Base-by-base conservation (phyloP, 306 rosid genomes). In the Gillenia trifoliata region DNA sequence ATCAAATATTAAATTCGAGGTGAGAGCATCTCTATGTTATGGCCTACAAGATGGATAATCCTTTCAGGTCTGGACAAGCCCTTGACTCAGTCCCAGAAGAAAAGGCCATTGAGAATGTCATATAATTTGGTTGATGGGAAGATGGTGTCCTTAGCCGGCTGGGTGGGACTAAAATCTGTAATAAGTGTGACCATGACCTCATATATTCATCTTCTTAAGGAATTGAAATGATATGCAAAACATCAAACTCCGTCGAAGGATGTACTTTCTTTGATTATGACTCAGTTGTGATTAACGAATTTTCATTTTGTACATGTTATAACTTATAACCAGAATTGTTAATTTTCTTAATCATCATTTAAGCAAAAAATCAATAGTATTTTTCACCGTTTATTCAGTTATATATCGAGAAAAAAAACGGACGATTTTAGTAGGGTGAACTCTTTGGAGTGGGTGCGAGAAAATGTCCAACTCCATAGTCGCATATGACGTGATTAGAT, bases 201-300 rank as follows among this genome's bases (percentile, higher is more conserved):
- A 22, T 55, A 20, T 8, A 9, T 55, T 55, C 15, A 8, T 22
- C 26, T 55, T 55, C 20, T 22, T 0, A 55, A 55, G 11, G 25
- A 22, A 1, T 55, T 55, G 28, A 55, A 9, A 22, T n/a, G 13
- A n/a, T n/a, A 16, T 49, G 55, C 55, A 49, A 49, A 49, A 49
- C 55, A 4, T 49, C 20, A 19, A 49, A 49, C n/a, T 49, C n/a
- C 20, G 20, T 6, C 41, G 0, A 38, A 38, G 0, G 41, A 38
- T 8, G 41, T 36, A 8, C 3, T 0, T 36, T 36, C 8, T 36
- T 36, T 0, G 0, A n/a, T n/a, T n/a, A n/a, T 0, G 11, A 8
- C 41, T 38, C 41, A 38, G 1, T 38, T 38, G 41, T 2, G 41
- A 38, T 38, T 38, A 38, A 38, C 41, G 41, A 38, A 38, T 0